Evolutionary conservation across 306 rosid species (phyloP).

Genomic region (Castanea mollissima): DNA sequence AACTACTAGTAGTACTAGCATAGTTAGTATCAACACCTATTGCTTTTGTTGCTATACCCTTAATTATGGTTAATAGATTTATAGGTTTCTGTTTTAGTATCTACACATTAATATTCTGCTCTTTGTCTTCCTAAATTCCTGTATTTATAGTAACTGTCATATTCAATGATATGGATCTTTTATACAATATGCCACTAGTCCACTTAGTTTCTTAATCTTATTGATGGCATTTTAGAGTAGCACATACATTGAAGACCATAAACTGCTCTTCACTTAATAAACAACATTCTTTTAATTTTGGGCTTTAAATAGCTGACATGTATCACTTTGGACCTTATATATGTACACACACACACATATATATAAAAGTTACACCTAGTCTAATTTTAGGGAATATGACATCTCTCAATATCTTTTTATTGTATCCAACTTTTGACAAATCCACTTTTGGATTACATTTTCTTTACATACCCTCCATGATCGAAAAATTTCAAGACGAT

Average conservation of each 20-base stretch:
- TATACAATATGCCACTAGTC: not conserved
- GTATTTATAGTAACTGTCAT: no score
- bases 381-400: no score
- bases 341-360: not conserved
- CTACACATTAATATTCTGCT: not conserved
- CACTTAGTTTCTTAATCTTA: not conserved
- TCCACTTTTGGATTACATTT: no score
- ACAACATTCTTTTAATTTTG: not conserved
- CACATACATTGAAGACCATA: not conserved
- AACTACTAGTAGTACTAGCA: not conserved
- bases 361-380: no score
- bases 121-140: no score
- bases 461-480: no score
- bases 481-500: no score
- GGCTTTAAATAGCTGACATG: not conserved
- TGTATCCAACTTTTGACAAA: no score
- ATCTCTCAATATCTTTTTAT: no score
- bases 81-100: not conserved
- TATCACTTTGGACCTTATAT: not conserved
- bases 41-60: not conserved
- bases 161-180: not conserved
- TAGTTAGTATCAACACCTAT: not conserved
- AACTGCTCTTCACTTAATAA: not conserved
- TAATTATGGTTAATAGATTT: not conserved
- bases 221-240: not conserved